Base-by-base conservation (phyloP, 1,284 basidiomycete species). In the Moniliophthora roreri region DNA sequence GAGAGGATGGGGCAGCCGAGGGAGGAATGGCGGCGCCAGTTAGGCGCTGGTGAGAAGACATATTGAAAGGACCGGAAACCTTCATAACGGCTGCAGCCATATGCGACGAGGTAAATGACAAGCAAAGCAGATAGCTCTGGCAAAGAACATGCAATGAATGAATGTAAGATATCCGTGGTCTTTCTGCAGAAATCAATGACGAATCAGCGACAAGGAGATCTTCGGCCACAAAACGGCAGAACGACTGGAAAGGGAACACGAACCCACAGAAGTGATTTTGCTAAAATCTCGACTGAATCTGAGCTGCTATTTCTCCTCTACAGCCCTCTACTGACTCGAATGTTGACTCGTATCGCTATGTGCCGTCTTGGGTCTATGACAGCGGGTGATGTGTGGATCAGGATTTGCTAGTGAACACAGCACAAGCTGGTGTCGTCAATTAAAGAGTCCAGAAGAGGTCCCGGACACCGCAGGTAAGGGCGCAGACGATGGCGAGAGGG, bases 41-140 rank as follows among this genome's bases (percentile, higher is more conserved):
- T 58, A 68, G 57, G 60, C 70, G 74, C 64, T 74, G 71, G 60
- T 71, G 74, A 44, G 79, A 70, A 48, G 71, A 62, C 73, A 80
- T 79, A 56, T 72, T 73, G 63, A 77, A 77, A 57, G 74, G 74
- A 65, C 68, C 66, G 58, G 76, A 71, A 38, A 73, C 60, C 64
- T 73, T 74, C 47, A 74, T 58, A 49, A 78, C 70, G 45, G 76
- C 73, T 47, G 74, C 71, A 58, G 78, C 75, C 82, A 84, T 83
- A 69, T 66, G 68, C 61, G 62, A 60, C 51, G 53, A 53, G 54
- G 58, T 60, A 63, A 65, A 55, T 60, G 61, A 50, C 16, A 18
- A 26, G 23, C 21, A 37, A 48, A 38, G 38, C 50, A 42, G 28
- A n/a, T 11, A 11, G 16, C n/a, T 36, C 40, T 18, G 40, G 40